Base-by-base conservation (phyloP, 2,329 filamentous ascomycete genomes). In the Fusarium mexicanum region DNA sequence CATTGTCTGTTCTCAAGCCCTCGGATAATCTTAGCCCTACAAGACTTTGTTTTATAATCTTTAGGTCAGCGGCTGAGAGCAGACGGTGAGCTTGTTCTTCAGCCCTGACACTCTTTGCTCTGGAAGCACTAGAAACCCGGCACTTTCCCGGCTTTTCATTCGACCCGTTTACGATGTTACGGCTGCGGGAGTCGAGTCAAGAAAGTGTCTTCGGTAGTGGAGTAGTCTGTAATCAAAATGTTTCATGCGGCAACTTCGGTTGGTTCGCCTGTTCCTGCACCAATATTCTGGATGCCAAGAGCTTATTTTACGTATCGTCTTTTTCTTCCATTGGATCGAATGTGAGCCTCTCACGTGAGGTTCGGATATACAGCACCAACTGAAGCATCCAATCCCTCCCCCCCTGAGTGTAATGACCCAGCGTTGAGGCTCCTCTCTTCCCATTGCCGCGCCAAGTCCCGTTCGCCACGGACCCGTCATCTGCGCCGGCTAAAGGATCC, bases 201-300 rank as follows among this genome's bases (percentile, higher is more conserved):
- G 38, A 68, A 38, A 41, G 50, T 59, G 33, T 46, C 67, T n/a
- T 51, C 26, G n/a, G 16, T 17, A 64, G 71, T 74, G 71, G 71
- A 51, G 8, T 12, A 46, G 20, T 5, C 24, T 31, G 38, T 55
- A 41, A 67, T 48, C 41, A 50, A 59, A 55, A 38, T 54, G 69
- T 71, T 71, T 71, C 69, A 71, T 65, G 53, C 51, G 29, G 24
- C 22, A 54, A 11, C 62, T 53, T 62, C 38, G 60, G 60, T 44
- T 67, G 51, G 35, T 53, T 54, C 41, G 65, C 43, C 66, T 62
- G 37, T 26, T 33, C 16, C 46, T 46, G 24, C 43, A 33, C 18
- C 17, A 24, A 14, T 46, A 50, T 41, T 38, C 22, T 41, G 33
- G 33, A 13, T 64, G 38, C 50, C 51, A 46, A 57, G 44, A 33